Conservation (phyloP, 2,329 filamentous ascomycete genomes). For the Zymoseptoria crescenta region DNA sequence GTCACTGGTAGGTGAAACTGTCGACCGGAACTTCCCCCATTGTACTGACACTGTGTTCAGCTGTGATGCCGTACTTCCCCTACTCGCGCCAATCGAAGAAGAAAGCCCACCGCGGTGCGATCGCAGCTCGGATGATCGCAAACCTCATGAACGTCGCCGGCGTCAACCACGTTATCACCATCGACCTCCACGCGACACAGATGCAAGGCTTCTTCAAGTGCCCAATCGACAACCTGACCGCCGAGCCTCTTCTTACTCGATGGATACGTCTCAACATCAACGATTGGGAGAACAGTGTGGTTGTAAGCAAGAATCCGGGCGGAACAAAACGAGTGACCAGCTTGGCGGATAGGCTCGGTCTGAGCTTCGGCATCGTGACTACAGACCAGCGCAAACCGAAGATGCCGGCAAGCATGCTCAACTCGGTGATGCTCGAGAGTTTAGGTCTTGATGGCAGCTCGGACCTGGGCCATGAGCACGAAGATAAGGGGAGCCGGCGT, state of each 20-base stretch:
- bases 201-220: constrained; percentile 99
- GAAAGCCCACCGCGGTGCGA: constrained; percentile 92
- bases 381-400: constrained; percentile 59
- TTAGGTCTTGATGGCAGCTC: constrained; percentile 37
- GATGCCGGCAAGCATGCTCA: constrained; percentile 54
- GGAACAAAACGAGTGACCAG: constrained; percentile 97
- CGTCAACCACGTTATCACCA: constrained; percentile 94
- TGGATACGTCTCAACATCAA: constrained; percentile 89
- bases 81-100: constrained; percentile 99
- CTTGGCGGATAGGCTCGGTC: constrained; percentile 86
- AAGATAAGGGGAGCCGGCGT: constrained; percentile 14
- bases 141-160: constrained; percentile 90
- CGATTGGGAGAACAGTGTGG: constrained; percentile 84
- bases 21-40: constrained; percentile 1
- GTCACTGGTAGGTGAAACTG: constrained; percentile 66
- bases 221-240: constrained; percentile 93
- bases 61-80: constrained; percentile 91
- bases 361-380: constrained; percentile 95
- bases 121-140: constrained; percentile 93
- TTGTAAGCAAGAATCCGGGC: constrained; percentile 96
- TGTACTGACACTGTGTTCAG: constrained; percentile 28
- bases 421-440: constrained; percentile 64
- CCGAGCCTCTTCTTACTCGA: constrained; percentile 86
- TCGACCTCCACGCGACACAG: constrained; percentile 86
- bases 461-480: constrained; percentile 10